Evolutionary conservation across 1,284 basidiomycete genomes (phyloP).

Genomic region (Anthracocystis panici-leucophaei): DNA sequence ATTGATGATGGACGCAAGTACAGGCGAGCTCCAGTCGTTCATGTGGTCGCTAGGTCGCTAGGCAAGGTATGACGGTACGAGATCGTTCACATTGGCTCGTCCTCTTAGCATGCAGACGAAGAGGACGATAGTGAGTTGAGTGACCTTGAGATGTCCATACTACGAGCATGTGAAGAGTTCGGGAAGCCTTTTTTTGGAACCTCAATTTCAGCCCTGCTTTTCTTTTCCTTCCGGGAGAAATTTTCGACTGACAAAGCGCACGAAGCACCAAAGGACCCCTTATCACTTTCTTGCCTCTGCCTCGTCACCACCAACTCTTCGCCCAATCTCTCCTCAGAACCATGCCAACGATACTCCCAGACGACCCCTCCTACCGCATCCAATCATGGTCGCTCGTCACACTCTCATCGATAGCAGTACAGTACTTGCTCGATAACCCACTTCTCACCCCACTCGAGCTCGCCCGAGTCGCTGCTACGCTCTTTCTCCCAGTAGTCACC

Average conservation of each 20-base stretch:
- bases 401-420: not conserved
- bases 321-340: not conserved
- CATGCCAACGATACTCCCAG: conserved; percentile 13
- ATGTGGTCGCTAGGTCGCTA: too few species aligned
- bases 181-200: too few species aligned
- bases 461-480: not conserved
- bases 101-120: too few species aligned
- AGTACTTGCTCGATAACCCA: not conserved
- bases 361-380: not conserved
- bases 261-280: not conserved
- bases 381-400: not conserved
- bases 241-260: not conserved
- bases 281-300: not conserved
- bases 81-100: too few species aligned
- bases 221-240: too few species aligned
- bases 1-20: too few species aligned
- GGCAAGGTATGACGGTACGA: too few species aligned
- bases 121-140: too few species aligned
- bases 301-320: not conserved
- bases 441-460: not conserved
- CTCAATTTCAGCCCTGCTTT: too few species aligned
- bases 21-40: too few species aligned
- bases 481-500: conserved; percentile 8
- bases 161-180: too few species aligned
- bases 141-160: not conserved